These are phyloP conservation scores for Kentomonas sorsogonicus DNA, from an alignment of 208 protist genomes.

Conservation along the genomic window DNA sequence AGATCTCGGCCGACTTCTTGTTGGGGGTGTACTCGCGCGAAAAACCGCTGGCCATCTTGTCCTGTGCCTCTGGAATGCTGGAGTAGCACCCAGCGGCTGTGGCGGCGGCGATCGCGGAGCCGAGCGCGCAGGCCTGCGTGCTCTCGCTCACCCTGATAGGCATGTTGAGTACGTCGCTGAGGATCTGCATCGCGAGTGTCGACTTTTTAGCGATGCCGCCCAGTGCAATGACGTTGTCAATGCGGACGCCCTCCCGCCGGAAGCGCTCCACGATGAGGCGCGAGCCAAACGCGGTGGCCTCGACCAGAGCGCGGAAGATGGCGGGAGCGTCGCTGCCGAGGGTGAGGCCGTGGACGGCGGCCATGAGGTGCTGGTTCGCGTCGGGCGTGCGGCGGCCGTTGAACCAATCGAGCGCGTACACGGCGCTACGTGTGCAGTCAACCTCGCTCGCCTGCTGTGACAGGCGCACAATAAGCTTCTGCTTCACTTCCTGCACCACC, in stretches of 20 bases:
- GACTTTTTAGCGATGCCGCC: conserved; percentile 53
- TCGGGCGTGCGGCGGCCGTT: conserved; percentile 54
- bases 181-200: conserved; percentile 34
- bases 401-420: conserved; percentile 52
- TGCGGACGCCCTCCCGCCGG: conserved; percentile 40
- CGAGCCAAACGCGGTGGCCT: conserved; percentile 49
- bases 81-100: conserved; percentile 39
- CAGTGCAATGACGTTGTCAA: conserved; percentile 52
- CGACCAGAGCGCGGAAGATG: conserved; percentile 35
- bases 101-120: conserved; percentile 43
- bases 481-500: conserved; percentile 21
- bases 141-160: conserved; percentile 47
- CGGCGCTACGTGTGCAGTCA: conserved; percentile 16
- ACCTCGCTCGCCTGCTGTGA: conserved; percentile 20
- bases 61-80: conserved; percentile 32
- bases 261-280: conserved; percentile 50
- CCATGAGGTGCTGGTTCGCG: conserved; percentile 46
- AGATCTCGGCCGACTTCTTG: conserved; percentile 16
- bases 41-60: conserved; percentile 35
- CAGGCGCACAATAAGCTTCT: conserved; percentile 25
- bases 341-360: conserved; percentile 30
- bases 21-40: conserved; percentile 25
- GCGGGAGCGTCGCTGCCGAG: conserved; percentile 39
- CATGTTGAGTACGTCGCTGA: conserved; percentile 49
- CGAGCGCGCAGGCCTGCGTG: conserved; percentile 43